These are phyloP conservation scores for Mucor ambiguus DNA, from an alignment of 371 early-diverging fungal genomes.

Conservation along the genomic window DNA sequence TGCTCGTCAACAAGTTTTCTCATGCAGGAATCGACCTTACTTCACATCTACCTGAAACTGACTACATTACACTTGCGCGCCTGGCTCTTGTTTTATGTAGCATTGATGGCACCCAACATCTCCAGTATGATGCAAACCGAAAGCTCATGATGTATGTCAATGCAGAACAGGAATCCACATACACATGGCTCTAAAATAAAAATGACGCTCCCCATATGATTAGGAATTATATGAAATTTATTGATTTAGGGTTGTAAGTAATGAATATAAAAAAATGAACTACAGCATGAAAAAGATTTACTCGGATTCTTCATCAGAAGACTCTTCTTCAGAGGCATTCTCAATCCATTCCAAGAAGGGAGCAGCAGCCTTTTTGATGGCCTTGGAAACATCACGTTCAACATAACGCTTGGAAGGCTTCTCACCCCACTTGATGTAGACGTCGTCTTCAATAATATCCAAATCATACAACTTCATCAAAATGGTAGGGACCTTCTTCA, in stretches of 20 bases:
- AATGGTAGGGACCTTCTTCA: constrained; percentile 76
- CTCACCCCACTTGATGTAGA: constrained; percentile 87
- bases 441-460: constrained; percentile 92
- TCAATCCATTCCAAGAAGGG: constrained; percentile 93
- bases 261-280: background rate
- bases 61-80: background rate
- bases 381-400: constrained; percentile 73
- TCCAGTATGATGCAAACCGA: background rate
- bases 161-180: too few species aligned
- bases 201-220: too few species aligned
- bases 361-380: constrained; percentile 80
- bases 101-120: background rate
- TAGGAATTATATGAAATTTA: background rate
- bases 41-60: background rate
- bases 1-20: background rate
- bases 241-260: background rate
- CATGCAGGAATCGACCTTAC: background rate
- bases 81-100: background rate
- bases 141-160: background rate
- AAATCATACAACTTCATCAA: constrained; percentile 89
- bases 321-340: constrained; percentile 58
- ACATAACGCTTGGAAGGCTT: constrained; percentile 92
- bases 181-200: background rate
- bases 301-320: constrained; percentile 40
- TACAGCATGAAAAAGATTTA: constrained; percentile 5